A percentile compares a stretch with the other conserved stretches of the same genome.
phyloP scores from a whole-genome alignment of 1,139 yeast genomes.

The Pichia sp. region DNA sequence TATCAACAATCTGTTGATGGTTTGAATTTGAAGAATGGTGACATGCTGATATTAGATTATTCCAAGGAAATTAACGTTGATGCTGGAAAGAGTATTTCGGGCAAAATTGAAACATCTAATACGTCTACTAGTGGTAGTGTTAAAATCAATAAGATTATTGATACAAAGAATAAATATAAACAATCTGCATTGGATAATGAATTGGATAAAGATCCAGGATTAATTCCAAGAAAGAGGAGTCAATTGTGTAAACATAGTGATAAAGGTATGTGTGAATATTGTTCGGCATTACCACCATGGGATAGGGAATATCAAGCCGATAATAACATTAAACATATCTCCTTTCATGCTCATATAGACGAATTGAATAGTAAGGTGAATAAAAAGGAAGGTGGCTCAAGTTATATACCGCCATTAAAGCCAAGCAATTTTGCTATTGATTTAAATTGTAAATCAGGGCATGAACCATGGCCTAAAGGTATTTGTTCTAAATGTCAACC shows the following conservation, averaged over 20 bases:
- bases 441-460: slow-evolving; percentile 68
- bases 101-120: slow-evolving; percentile 11
- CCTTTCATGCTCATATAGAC: slow-evolving; percentile 78
- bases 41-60: slow-evolving; percentile 60
- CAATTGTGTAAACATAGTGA: slow-evolving; percentile 79
- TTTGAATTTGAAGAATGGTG: slow-evolving; percentile 61
- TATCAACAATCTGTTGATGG: slow-evolving; percentile 40
- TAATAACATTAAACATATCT: slow-evolving; percentile 77
- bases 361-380: slow-evolving; percentile 67
- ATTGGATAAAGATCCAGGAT: slow-evolving; percentile 66
- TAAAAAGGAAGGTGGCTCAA: slow-evolving; percentile 52
- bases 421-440: slow-evolving; percentile 65
- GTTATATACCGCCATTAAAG: slow-evolving; percentile 75
- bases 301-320: slow-evolving; percentile 71
- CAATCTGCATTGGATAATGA: slow-evolving; percentile 58
- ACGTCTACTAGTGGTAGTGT: neutral
- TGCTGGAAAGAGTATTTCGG: slow-evolving; percentile 16
- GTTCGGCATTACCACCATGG: slow-evolving; percentile 95
- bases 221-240: slow-evolving; percentile 59
- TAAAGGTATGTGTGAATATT: slow-evolving; percentile 96
- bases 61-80: slow-evolving; percentile 22
- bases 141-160: neutral
- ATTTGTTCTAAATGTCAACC: slow-evolving; percentile 98
- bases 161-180: slow-evolving; percentile 6
- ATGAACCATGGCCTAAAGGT: slow-evolving; percentile 89